These are phyloP conservation scores for Trichoderma virens DNA, from an alignment of 495 filamentous ascomycete genomes.

Conservation along the genomic window DNA sequence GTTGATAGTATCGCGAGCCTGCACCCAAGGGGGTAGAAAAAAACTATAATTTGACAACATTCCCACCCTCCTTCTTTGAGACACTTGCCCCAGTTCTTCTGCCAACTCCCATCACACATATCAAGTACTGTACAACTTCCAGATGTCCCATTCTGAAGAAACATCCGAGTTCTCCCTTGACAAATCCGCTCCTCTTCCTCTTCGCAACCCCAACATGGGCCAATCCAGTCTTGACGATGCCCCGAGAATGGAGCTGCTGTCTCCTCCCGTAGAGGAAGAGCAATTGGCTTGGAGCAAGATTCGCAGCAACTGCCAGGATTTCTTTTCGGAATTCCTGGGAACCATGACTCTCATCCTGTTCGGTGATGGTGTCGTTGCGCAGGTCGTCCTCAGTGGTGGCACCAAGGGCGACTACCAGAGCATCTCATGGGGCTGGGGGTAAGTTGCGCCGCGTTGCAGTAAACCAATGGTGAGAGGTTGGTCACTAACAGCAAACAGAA, in stretches of 20 bases:
- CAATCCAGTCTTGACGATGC: background rate
- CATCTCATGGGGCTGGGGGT: constrained; percentile 51
- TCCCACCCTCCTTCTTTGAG: background rate
- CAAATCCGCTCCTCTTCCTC: background rate
- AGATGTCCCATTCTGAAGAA: background rate
- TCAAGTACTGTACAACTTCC: background rate
- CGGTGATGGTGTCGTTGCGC: constrained; percentile 54
- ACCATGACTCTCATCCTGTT: constrained; percentile 57
- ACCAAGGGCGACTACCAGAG: constrained; percentile 50
- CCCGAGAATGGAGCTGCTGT: background rate
- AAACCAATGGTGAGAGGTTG: background rate
- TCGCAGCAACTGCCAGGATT: constrained; percentile 41
- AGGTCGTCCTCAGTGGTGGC: constrained; percentile 44
- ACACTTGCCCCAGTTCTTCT: background rate
- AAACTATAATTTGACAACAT: background rate
- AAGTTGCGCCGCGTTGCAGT: constrained; percentile 17
- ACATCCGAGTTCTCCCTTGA: background rate
- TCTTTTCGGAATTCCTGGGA: constrained; percentile 57
- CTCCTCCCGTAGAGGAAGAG: background rate
- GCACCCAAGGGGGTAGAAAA: background rate
- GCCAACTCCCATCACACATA: background rate
- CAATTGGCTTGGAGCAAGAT: constrained; percentile 37
- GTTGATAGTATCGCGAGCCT: background rate
- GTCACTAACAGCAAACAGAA: constrained; percentile 13
- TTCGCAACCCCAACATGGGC: background rate